A percentile compares a stretch with the other conserved stretches of the same genome.
Conservation (phyloP, 2,329 filamentous ascomycete genomes). For the Pseudogymnoascus sp. region DNA sequence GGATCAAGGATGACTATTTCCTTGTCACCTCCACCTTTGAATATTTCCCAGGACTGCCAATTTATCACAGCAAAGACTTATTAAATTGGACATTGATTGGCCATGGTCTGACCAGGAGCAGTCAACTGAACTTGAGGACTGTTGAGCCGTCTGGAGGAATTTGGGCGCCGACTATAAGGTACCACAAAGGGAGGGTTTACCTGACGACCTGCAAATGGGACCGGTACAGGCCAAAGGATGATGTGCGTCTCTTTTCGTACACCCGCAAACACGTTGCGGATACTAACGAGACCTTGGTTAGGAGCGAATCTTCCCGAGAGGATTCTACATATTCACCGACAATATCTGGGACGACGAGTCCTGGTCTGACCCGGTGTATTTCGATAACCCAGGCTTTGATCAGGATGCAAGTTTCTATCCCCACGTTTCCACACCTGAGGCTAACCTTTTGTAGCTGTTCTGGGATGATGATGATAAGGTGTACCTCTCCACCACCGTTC, state of each 20-base stretch:
- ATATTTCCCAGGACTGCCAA: constrained; percentile 53
- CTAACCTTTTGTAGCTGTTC: constrained; percentile 29
- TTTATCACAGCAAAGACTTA: constrained; percentile 50
- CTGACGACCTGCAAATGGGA: constrained; percentile 40
- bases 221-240: constrained; percentile 34
- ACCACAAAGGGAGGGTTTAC: constrained; percentile 39
- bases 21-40: constrained; percentile 57
- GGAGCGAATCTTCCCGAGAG: constrained; percentile 19
- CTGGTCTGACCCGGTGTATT: constrained; percentile 48
- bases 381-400: constrained; percentile 47
- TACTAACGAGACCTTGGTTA: background rate
- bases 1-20: constrained; percentile 44
- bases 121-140: constrained; percentile 45
- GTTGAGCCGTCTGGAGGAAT: constrained; percentile 44
- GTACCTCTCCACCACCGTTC: constrained; percentile 37
- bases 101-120: constrained; percentile 43
- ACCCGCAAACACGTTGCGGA: background rate
- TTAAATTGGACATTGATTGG: constrained; percentile 46
- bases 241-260: constrained; percentile 36
- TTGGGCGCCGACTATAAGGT: constrained; percentile 42
- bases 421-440: background rate
- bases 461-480: constrained; percentile 44
- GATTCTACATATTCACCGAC: constrained; percentile 40
- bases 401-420: constrained; percentile 40
- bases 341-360: constrained; percentile 39